Base-by-base conservation (phyloP, 208 protist species). In the Wallacemonas collosoma region DNA sequence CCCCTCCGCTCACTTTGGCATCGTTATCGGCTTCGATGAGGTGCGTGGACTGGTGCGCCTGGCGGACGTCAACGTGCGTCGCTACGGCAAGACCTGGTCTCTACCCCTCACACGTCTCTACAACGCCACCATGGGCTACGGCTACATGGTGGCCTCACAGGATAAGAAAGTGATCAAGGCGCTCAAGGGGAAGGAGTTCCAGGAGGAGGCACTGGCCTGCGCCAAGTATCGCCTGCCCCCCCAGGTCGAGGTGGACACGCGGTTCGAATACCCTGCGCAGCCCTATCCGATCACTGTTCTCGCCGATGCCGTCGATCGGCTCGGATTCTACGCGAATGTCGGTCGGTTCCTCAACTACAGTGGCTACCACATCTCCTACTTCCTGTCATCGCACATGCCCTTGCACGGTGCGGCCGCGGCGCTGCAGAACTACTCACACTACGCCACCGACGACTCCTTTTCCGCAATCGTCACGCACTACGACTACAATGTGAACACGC, bases 41-140 rank as follows among this genome's bases (percentile, higher is more conserved):
- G 78, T 76, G 65, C 83, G 81, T 40, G 83, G 85, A 2, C 75
- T 96, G 36, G 87, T 94, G 68, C 86, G 89, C 9, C 72, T 97
- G 26, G 93, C 89, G 1, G 93, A 97, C 69, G 93, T 97, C 15
- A 95, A 93, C 70, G 88, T 95, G 51, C 93, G 94, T 73, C 87
- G 90, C 35, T 97, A 93, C 77, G 83, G 91, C 56, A 95, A 95
- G 82, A 93, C 87, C 57, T 97, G 93, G 91, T 85, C 95, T 79
- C 72, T 94, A 11, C 89, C 88, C 9, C 56, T 95, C 43, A 62
- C 65, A 2, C 77, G 89, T 0, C 81, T 97, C 9, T 93, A 95
- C 79, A 89, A 87, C 62, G 89, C 93, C 6, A 80, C 91, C 50
- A 97, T 97, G 85, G 89, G 89, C 48, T 96, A 92, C 71, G 93